Evolutionary conservation across 1,284 basidiomycete species (phyloP).

Genomic region (Cerrena zonata): DNA sequence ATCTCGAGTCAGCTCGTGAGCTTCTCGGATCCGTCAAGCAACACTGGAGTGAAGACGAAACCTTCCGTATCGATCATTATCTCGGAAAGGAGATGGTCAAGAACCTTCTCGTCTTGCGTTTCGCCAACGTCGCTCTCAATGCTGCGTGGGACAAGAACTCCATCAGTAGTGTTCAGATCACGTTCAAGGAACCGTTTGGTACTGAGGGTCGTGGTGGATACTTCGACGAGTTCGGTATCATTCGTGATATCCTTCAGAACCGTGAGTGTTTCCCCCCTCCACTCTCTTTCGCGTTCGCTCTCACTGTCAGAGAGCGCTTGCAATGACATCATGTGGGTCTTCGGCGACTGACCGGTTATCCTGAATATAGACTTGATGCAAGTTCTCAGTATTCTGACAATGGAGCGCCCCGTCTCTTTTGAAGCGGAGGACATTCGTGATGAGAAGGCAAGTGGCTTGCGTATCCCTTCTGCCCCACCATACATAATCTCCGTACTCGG

Average conservation of each 20-base stretch:
- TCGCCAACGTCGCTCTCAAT: constrained; percentile 85
- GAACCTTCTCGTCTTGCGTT: constrained; percentile 89
- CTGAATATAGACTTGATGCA: constrained; percentile 78
- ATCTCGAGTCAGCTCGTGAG: constrained; percentile 78
- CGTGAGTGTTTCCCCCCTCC: constrained; percentile 70
- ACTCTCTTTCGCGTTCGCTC: not conserved
- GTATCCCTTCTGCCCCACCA: constrained; percentile 81
- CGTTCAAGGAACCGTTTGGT: constrained; percentile 96
- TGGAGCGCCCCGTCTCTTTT: constrained; percentile 97
- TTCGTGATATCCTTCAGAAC: constrained; percentile 93
- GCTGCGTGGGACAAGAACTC: constrained; percentile 90
- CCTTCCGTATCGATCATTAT: constrained; percentile 96
- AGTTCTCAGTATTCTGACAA: constrained; percentile 85
- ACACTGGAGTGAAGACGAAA: constrained; percentile 91
- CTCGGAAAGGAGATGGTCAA: constrained; percentile 99
- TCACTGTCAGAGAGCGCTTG: too few relatives aligned
- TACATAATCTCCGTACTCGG: too few relatives aligned
- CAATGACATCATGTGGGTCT: not conserved
- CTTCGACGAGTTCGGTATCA: constrained; percentile 98
- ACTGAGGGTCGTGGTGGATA: constrained; percentile 96
- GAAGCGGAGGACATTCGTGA: constrained; percentile 93
- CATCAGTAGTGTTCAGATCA: constrained; percentile 93
- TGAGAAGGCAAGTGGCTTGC: constrained; percentile 78
- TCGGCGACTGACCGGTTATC: not conserved
- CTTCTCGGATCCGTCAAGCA: constrained; percentile 77